Conservation (phyloP, 106 monocot genomes). For the Apostasia shenzhenica region DNA sequence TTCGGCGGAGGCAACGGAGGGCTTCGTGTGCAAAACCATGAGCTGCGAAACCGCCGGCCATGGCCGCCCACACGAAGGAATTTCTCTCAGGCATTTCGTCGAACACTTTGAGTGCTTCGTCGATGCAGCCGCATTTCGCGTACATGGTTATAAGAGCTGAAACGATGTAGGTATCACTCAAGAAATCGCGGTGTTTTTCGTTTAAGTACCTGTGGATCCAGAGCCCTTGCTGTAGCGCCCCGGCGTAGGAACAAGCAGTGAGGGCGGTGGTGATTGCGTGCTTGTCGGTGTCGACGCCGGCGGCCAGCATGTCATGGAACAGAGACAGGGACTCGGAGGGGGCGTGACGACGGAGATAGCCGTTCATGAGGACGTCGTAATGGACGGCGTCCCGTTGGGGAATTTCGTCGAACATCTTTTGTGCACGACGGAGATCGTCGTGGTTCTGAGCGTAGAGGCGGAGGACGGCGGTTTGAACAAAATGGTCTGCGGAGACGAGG, state of each 20-base stretch:
- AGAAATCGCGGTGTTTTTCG: neutral
- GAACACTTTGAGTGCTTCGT: slow-evolving; percentile 33
- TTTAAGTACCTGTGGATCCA: slow-evolving; percentile 38
- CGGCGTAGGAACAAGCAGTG: slow-evolving; percentile 47
- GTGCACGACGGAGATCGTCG: slow-evolving; percentile 6
- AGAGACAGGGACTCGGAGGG: slow-evolving; percentile 18
- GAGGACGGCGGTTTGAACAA: slow-evolving; percentile 43
- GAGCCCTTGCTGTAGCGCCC: slow-evolving; percentile 28
- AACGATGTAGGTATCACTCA: slow-evolving; percentile 22
- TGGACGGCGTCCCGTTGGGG: slow-evolving; percentile 34
- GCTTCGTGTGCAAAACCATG: slow-evolving; percentile 48
- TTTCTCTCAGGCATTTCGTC: slow-evolving; percentile 22
- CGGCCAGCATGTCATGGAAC: slow-evolving; percentile 18
- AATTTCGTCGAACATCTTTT: slow-evolving; percentile 47
- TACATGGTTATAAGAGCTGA: slow-evolving; percentile 67
- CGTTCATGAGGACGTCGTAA: slow-evolving; percentile 54
- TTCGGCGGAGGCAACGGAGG: slow-evolving; percentile 26
- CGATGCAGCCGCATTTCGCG: slow-evolving; percentile 52
- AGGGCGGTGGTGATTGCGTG: slow-evolving; percentile 43
- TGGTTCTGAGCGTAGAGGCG: slow-evolving; percentile 18
- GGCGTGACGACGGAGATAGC: slow-evolving; percentile 16
- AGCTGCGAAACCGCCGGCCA: slow-evolving; percentile 51
- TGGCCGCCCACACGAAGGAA: slow-evolving; percentile 36
- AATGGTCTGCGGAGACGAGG: slow-evolving; percentile 43
- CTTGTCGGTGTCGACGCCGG: slow-evolving; percentile 18